Evolutionary conservation across 176 grass and related monocot genomes (phyloP), one percentile per base, ranked within the genome.

Genomic region (Zizania latifolia): DNA sequence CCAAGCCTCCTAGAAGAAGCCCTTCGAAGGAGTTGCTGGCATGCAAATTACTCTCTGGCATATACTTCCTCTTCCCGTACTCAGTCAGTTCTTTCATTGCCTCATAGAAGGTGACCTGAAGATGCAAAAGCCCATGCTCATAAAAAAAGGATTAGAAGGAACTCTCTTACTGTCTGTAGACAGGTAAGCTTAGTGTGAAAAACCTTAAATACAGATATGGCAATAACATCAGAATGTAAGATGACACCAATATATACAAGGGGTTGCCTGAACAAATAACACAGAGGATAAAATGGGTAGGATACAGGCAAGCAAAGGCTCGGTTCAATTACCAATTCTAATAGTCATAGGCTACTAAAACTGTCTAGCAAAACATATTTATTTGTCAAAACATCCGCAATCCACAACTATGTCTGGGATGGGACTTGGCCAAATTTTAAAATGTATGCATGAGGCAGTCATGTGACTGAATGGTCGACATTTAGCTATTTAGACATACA

Each of bases 91-190:
- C 82, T 78, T 92, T 94, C 84, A 99, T 36, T 72, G 79, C 91
- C 87, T 94, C 95, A 61, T 99, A 94, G 77, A 99, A 92, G 35
- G 88, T 99, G 65, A 99, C 91, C 95, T 92, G 73, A 40, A 79
- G 45, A 82, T 67, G 2, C n/a, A 46, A 90, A 77, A 87, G 54
- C 53, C 62, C 68, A 24, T 57, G 21, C 24, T 62, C 33, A 59
- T 43, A 53, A 17, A 55, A 78, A 80, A 83, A 44, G 23, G 10
- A 69, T 17, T 36, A 33, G n/a, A 71, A 58, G 58, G 5, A 30
- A 28, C 50, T 75, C 7, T 53, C 15, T 51, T 60, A 79, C 14
- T 55, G 6, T 63, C 57, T 54, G 38, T 14, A 71, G 17, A 22
- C 30, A 35, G 77, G 4, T 34, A 55, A 66, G 2, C 36, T 82